These are phyloP conservation scores for Dactylorhiza incarnata DNA, from an alignment of 106 monocot species.

Conservation along the genomic window DNA sequence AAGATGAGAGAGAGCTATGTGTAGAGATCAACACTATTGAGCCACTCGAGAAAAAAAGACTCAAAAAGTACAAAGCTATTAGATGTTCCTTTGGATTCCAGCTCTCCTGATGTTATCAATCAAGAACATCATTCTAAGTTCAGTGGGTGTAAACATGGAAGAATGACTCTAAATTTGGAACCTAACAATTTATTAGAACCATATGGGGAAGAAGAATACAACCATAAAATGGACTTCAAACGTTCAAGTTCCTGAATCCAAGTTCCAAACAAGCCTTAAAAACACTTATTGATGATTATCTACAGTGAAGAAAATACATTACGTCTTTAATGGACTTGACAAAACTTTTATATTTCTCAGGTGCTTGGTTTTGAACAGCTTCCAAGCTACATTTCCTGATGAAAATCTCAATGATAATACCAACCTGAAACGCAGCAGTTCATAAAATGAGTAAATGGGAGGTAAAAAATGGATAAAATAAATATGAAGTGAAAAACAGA, in stretches of 20 bases:
- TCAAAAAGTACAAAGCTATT: too few species aligned
- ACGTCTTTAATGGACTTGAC: too few species aligned
- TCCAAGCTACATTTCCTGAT: too few species aligned
- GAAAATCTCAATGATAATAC: conserved; percentile 18
- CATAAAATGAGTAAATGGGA: background rate
- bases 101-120: background rate
- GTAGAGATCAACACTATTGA: too few species aligned
- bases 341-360: too few species aligned
- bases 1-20: too few species aligned
- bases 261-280: too few species aligned
- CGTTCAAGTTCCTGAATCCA: too few species aligned
- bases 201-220: background rate
- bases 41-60: too few species aligned
- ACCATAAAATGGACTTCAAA: background rate
- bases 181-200: background rate
- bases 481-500: background rate
- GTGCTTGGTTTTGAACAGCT: too few species aligned
- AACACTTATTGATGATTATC: too few species aligned
- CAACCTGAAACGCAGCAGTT: conserved; percentile 43
- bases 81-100: background rate
- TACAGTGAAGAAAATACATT: too few species aligned
- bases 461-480: background rate
- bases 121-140: background rate
- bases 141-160: background rate
- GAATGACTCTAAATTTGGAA: background rate